These are phyloP conservation scores for Plectosphaerella cucumerina DNA, from an alignment of 2,329 filamentous ascomycete species.

Conservation along the genomic window DNA sequence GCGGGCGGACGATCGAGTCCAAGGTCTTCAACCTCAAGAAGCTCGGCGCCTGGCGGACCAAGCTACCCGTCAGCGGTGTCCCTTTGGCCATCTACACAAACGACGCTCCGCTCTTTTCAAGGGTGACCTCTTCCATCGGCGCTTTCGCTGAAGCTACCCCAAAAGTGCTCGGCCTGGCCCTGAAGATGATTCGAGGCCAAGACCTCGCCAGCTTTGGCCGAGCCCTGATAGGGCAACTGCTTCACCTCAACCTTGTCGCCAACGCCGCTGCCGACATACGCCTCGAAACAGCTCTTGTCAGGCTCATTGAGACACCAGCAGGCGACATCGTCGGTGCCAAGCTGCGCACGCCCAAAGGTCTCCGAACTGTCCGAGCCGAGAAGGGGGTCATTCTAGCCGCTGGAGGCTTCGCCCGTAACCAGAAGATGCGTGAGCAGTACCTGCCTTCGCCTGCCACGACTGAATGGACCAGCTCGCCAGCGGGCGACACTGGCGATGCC, in stretches of 20 bases:
- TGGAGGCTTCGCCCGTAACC: constrained; percentile 29
- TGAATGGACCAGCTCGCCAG: constrained; percentile 20
- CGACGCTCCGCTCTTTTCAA: constrained; percentile 1
- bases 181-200: constrained; percentile 10
- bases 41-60: constrained; percentile 18
- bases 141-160: constrained; percentile 1
- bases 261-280: background rate
- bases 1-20: constrained; percentile 21
- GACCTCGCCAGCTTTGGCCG: constrained; percentile 16
- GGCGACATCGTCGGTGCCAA: no score
- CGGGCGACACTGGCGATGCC: constrained; percentile 21
- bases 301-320: constrained; percentile 5
- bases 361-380: constrained; percentile 14
- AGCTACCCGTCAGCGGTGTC: constrained; percentile 10
- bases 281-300: constrained; percentile 12
- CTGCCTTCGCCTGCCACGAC: constrained; percentile 12
- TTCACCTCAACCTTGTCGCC: constrained; percentile 11
- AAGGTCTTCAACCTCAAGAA: constrained; percentile 19
- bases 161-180: constrained; percentile 3
- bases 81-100: constrained; percentile 12
- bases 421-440: constrained; percentile 21
- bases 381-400: constrained; percentile 26
- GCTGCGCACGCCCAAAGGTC: no score
- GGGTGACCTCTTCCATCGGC: background rate
- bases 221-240: constrained; percentile 16